Percentiles rank a stretch among this genome's conserved stretches.
Evolutionary conservation across 345 rosid species (phyloP).

Genomic region (Luvunga scandens): DNA sequence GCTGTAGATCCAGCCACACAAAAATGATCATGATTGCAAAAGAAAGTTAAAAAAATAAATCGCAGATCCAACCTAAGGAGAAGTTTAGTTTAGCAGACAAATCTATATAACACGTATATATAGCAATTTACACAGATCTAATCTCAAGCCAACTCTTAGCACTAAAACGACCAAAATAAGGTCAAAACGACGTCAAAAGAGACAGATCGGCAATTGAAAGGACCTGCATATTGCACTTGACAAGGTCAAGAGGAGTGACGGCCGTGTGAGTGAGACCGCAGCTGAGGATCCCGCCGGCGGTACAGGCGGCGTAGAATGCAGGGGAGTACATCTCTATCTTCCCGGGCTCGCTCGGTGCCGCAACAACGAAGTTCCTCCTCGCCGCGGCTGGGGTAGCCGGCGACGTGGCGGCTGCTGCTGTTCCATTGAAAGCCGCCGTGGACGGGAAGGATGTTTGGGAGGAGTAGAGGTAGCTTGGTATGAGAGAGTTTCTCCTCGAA

Average conservation of each 20-base stretch:
- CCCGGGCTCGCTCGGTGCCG: conserved; percentile 67
- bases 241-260: conserved; percentile 97
- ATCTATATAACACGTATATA: not conserved
- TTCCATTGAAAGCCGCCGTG: conserved; percentile 24
- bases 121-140: not conserved
- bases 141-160: not conserved
- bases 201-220: not conserved
- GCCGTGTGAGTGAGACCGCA: conserved; percentile 95
- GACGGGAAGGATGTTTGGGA: conserved; percentile 35
- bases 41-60: not conserved
- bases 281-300: conserved; percentile 85
- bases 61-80: not conserved
- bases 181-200: not conserved
- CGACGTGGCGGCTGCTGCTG: not conserved
- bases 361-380: conserved; percentile 31
- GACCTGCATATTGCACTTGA: conserved; percentile 99
- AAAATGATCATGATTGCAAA: not conserved
- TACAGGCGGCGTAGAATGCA: conserved; percentile 85
- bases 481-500: conserved; percentile 37
- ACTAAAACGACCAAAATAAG: not conserved
- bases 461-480: conserved; percentile 72
- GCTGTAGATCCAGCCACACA: not conserved
- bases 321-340: conserved; percentile 91
- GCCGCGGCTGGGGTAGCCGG: conserved; percentile 15
- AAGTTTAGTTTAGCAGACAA: not conserved